These are phyloP conservation scores for Sarcodon sp. DNA, from an alignment of 768 basidiomycete genomes.

Conservation along the genomic window DNA sequence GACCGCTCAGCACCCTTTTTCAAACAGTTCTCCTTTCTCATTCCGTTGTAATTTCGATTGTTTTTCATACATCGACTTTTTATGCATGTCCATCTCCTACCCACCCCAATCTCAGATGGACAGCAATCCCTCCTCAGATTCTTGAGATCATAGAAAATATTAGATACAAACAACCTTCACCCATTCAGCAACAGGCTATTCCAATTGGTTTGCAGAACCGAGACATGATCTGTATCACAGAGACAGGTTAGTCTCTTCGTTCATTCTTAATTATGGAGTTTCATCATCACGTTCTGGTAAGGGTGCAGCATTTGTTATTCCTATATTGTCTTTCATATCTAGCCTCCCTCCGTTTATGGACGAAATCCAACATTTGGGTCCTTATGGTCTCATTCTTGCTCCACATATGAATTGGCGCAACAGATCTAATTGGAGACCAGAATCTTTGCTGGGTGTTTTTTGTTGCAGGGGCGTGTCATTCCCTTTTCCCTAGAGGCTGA, in stretches of 20 bases:
- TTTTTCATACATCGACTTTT: neutral
- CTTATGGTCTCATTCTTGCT: constrained; percentile 74
- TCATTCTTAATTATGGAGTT: neutral
- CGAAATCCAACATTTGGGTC: constrained; percentile 88
- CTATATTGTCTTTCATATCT: constrained; percentile 92
- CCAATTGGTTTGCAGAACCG: constrained; percentile 97
- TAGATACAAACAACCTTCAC: constrained; percentile 94
- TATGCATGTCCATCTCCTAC: constrained; percentile 88
- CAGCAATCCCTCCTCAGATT: constrained; percentile 64
- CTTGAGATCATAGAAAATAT: constrained; percentile 79
- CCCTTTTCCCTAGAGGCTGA: constrained; percentile 29
- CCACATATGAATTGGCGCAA: constrained; percentile 93
- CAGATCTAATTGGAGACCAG: constrained; percentile 90
- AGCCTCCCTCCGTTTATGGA: constrained; percentile 78
- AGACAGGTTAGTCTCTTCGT: constrained; percentile 58
- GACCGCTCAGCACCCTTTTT: no score
- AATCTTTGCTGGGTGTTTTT: constrained; percentile 95
- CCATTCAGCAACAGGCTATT: constrained; percentile 97
- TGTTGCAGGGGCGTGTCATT: constrained; percentile 76
- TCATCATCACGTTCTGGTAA: constrained; percentile 78
- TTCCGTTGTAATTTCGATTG: neutral
- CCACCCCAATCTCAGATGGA: constrained; percentile 90
- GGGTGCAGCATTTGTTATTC: constrained; percentile 96
- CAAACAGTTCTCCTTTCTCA: no score
- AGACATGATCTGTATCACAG: constrained; percentile 97